phyloP scores from a whole-genome alignment of 129 eudicot genomes.

The Arctium minus region DNA sequence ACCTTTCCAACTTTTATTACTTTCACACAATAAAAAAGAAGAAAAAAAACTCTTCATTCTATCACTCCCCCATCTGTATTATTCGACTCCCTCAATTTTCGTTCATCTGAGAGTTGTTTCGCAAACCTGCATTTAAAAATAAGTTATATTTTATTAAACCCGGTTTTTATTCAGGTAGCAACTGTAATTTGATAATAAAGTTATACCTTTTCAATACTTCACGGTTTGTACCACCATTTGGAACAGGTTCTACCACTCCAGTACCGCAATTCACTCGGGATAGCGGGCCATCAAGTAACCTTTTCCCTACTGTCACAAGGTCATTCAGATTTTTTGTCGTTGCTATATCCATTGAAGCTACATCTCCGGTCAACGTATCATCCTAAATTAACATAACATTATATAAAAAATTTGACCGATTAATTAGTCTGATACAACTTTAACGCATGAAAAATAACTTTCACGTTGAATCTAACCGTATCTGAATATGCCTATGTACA shows the following conservation, averaged over 20 bases:
- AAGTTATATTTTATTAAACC: neutral
- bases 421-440: neutral
- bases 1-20: neutral
- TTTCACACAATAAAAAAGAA: neutral
- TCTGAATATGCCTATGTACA: neutral
- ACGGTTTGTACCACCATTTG: slow-evolving; percentile 35
- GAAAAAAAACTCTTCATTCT: neutral
- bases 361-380: slow-evolving; percentile 35
- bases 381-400: slow-evolving; percentile 22
- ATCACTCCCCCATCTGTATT: neutral
- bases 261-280: slow-evolving; percentile 34
- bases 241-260: slow-evolving; percentile 31
- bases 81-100: slow-evolving; percentile 18
- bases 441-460: neutral
- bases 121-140: slow-evolving; percentile 33
- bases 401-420: neutral
- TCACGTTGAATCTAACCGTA: neutral
- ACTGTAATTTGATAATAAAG: neutral
- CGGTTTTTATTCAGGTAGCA: too few species aligned
- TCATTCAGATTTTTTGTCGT: slow-evolving; percentile 40
- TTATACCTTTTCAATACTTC: slow-evolving; percentile 41
- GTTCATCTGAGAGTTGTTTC: slow-evolving; percentile 37
- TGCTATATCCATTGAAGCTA: slow-evolving; percentile 28
- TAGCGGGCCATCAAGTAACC: slow-evolving; percentile 36
- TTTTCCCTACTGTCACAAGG: slow-evolving; percentile 39